Evolutionary conservation across 2,329 filamentous ascomycete species (phyloP).

Genomic region (Graphilbum sp.): DNA sequence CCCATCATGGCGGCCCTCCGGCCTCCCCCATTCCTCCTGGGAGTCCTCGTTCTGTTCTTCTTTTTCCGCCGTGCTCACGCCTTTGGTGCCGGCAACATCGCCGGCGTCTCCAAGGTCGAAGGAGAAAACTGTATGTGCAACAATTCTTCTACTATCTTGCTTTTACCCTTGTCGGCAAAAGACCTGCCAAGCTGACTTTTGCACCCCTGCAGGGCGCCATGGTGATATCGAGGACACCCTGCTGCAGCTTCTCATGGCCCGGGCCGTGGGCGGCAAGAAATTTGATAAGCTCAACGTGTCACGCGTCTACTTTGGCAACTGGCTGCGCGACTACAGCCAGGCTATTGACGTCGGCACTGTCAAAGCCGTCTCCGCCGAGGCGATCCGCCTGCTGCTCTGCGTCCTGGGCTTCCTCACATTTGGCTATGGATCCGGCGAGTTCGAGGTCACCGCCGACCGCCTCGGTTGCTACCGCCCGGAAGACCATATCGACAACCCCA

Average conservation of each 20-base stretch:
- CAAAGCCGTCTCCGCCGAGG: slow-evolving; percentile 79
- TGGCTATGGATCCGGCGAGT: slow-evolving; percentile 68
- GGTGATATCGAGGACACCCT: slow-evolving; percentile 89
- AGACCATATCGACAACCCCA: slow-evolving; percentile 66
- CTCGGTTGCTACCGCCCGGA: slow-evolving; percentile 69
- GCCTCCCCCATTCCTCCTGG: slow-evolving; percentile 33
- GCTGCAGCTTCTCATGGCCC: slow-evolving; percentile 49
- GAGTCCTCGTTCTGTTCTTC: slow-evolving; percentile 44
- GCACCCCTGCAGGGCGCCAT: slow-evolving; percentile 54
- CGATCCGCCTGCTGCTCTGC: slow-evolving; percentile 78
- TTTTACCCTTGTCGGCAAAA: no score
- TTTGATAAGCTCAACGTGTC: slow-evolving; percentile 80
- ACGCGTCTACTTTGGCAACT: slow-evolving; percentile 91
- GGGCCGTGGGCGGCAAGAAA: slow-evolving; percentile 53
- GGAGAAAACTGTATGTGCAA: slow-evolving; percentile 56
- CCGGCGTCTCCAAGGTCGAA: slow-evolving; percentile 62
- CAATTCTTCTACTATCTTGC: no score
- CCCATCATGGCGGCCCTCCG: slow-evolving; percentile 30
- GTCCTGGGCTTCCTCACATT: slow-evolving; percentile 83
- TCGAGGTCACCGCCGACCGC: slow-evolving; percentile 65
- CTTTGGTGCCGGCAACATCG: slow-evolving; percentile 83
- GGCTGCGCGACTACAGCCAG: slow-evolving; percentile 86
- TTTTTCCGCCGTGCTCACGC: slow-evolving; percentile 54
- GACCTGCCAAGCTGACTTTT: neutral
- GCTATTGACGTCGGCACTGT: slow-evolving; percentile 86